These are phyloP conservation scores for Alternaria infectoria DNA, from an alignment of 2,329 filamentous ascomycete species.

Conservation along the genomic window DNA sequence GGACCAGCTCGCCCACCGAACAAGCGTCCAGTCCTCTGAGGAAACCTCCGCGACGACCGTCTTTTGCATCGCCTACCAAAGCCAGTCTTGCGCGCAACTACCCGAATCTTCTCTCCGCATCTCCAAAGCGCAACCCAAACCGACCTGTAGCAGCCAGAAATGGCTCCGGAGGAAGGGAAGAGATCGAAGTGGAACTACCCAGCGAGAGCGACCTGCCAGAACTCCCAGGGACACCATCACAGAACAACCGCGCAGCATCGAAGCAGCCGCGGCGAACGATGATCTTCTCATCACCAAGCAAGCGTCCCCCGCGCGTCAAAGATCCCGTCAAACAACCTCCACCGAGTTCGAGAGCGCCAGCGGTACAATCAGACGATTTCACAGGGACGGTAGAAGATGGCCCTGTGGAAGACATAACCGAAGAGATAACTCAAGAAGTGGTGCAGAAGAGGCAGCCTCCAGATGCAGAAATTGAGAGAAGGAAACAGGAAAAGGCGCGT, in stretches of 20 bases:
- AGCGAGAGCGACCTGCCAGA: constrained; percentile 19
- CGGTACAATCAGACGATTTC: constrained; percentile 19
- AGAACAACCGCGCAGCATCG: constrained; percentile 13
- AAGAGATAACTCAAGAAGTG: not conserved
- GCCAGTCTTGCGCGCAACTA: constrained; percentile 49
- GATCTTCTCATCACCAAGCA: constrained; percentile 42
- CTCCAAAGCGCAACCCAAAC: constrained; percentile 10
- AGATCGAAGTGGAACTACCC: constrained; percentile 7
- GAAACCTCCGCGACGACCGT: constrained; percentile 43
- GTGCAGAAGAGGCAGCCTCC: constrained; percentile 14
- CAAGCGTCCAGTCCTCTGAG: constrained; percentile 34
- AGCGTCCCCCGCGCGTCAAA: constrained; percentile 30
- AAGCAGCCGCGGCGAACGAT: constrained; percentile 32
- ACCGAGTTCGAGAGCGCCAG: constrained; percentile 17
- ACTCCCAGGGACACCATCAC: constrained; percentile 30
- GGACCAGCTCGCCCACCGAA: constrained; percentile 37
- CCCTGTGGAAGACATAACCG: not conserved
- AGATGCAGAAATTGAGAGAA: constrained; percentile 35
- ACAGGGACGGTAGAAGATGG: constrained; percentile 17
- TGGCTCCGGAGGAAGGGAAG: constrained; percentile 3
- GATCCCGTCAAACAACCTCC: constrained; percentile 21
- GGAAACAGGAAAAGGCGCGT: constrained; percentile 37
- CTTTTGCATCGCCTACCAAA: constrained; percentile 50
- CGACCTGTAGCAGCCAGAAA: constrained; percentile 15
- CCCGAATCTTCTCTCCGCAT: constrained; percentile 31